Evolutionary conservation across 2,329 filamentous ascomycete genomes (phyloP).

Genomic region (Arthrobotrys entomopaga): DNA sequence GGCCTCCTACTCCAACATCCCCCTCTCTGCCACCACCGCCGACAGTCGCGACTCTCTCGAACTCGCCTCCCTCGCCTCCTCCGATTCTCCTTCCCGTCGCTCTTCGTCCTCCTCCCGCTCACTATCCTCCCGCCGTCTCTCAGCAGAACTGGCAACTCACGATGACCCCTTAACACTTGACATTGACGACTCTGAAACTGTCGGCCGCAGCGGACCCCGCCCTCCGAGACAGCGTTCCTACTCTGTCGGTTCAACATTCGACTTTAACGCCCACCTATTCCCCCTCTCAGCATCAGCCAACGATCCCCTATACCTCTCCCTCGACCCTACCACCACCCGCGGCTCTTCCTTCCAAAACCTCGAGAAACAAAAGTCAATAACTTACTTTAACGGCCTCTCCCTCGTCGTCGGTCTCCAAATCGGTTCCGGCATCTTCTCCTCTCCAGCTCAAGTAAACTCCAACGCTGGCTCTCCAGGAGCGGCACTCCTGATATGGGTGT

Average conservation of each 20-base stretch:
- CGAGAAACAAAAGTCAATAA: slow-evolving; percentile 98
- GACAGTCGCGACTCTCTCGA: slow-evolving; percentile 85
- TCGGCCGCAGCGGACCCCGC: slow-evolving; percentile 59
- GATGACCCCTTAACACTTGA: slow-evolving; percentile 76
- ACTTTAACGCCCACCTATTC: slow-evolving; percentile 92
- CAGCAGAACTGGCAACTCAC: slow-evolving; percentile 73
- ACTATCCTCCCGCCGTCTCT: slow-evolving; percentile 86
- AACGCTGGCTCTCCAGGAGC: slow-evolving; percentile 93
- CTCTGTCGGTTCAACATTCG: slow-evolving; percentile 91
- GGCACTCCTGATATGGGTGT: slow-evolving; percentile 86
- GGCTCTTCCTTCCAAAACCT: slow-evolving; percentile 69
- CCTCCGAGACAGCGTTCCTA: slow-evolving; percentile 73
- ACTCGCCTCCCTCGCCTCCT: slow-evolving; percentile 91
- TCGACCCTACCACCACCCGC: slow-evolving; percentile 71
- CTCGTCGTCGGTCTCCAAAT: slow-evolving; percentile 93
- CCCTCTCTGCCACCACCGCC: slow-evolving; percentile 59
- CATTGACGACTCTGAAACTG: slow-evolving; percentile 57
- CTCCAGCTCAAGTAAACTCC: slow-evolving; percentile 88
- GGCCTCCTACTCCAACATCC: slow-evolving; percentile 48
- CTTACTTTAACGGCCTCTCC: slow-evolving; percentile 90
- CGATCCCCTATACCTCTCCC: slow-evolving; percentile 79
- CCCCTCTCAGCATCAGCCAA: slow-evolving; percentile 84
- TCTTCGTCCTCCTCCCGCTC: slow-evolving; percentile 77
- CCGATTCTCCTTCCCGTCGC: slow-evolving; percentile 73
- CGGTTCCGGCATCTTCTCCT: slow-evolving; percentile 95